These are phyloP conservation scores for Coelastrella sp. DNA, from an alignment of 139 green algal species.

Conservation along the genomic window DNA sequence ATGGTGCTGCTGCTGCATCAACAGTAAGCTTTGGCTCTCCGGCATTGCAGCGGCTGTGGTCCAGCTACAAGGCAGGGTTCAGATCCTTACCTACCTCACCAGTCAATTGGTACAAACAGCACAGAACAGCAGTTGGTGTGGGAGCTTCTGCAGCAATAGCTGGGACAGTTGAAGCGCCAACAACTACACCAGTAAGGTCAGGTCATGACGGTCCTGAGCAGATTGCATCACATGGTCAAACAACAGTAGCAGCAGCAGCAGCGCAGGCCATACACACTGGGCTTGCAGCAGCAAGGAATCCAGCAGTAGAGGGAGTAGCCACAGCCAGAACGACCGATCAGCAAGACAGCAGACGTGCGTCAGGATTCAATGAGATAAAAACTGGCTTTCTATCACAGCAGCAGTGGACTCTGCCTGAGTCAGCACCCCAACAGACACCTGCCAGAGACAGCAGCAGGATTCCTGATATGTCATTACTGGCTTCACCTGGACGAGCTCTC, in stretches of 20 bases:
- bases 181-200: not conserved
- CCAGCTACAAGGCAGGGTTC: conserved; percentile 7
- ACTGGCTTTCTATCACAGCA: not conserved
- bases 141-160: not conserved
- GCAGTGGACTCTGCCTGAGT: not conserved
- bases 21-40: not conserved
- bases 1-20: not conserved
- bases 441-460: not conserved
- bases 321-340: no score
- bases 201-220: no score
- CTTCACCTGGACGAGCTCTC: not conserved
- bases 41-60: conserved; percentile 38
- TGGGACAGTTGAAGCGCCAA: not conserved
- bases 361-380: no score
- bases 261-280: not conserved
- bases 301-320: not conserved
- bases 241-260: conserved; percentile 13
- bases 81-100: not conserved
- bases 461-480: not conserved
- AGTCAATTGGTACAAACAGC: not conserved
- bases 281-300: not conserved
- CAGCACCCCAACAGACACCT: not conserved
- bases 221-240: no score
- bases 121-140: not conserved
- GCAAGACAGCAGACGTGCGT: no score